Evolutionary conservation across 257 asterid genomes (phyloP).

Genomic region (Petunia axillaris): DNA sequence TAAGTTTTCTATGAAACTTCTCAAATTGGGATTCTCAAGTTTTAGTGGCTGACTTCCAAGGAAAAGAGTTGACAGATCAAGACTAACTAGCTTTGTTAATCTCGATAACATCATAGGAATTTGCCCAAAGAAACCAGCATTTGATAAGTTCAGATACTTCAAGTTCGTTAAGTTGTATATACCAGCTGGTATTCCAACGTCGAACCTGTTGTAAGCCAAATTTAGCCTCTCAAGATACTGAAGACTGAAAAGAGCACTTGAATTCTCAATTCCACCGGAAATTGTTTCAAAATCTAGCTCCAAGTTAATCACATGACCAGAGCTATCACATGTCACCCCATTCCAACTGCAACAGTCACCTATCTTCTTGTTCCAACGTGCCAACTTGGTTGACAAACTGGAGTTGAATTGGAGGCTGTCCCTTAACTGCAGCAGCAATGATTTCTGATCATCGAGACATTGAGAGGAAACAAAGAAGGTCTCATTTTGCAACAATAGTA

Average conservation of each 20-base stretch:
- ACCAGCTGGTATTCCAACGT: slow-evolving; percentile 18
- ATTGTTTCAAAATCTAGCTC: background rate
- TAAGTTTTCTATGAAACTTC: slow-evolving; percentile 42
- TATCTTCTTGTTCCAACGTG: slow-evolving; percentile 29
- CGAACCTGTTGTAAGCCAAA: slow-evolving; percentile 31
- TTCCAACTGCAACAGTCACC: slow-evolving; percentile 9
- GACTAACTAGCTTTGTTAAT: slow-evolving; percentile 24
- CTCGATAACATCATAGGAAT: slow-evolving; percentile 27
- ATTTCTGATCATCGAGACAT: slow-evolving; percentile 49
- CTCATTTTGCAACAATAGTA: slow-evolving; percentile 30
- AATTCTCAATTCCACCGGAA: slow-evolving; percentile 5
- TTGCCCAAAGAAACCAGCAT: slow-evolving; percentile 20
- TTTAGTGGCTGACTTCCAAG: slow-evolving; percentile 21
- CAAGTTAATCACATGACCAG: background rate
- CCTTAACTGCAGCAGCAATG: slow-evolving; percentile 47
- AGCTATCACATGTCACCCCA: background rate
- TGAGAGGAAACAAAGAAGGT: slow-evolving; percentile 35
- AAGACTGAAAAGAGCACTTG: slow-evolving; percentile 33
- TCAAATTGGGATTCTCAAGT: slow-evolving; percentile 53
- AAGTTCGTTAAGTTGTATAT: slow-evolving; percentile 18
- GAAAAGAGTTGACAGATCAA: slow-evolving; percentile 25
- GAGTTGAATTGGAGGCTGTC: slow-evolving; percentile 29
- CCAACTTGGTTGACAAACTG: slow-evolving; percentile 34
- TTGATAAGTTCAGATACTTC: slow-evolving; percentile 27
- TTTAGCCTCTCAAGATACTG: slow-evolving; percentile 24